phyloP scores from a whole-genome alignment of 1,284 basidiomycete genomes.

The Puccinia novopanici region DNA sequence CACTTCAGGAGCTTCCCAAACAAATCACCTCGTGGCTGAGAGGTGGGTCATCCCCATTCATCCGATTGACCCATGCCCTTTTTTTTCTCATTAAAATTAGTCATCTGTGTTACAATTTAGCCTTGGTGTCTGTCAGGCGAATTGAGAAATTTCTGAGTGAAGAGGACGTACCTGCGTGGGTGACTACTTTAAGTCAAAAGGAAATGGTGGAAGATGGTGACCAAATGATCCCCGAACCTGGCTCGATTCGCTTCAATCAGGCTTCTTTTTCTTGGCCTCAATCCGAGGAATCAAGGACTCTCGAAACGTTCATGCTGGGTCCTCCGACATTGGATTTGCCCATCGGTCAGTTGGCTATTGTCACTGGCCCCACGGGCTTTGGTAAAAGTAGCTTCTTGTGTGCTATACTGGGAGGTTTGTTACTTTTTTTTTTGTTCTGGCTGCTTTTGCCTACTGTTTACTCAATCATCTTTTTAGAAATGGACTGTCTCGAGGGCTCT shows the following conservation, averaged over 20 bases:
- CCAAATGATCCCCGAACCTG: slow-evolving; percentile 23
- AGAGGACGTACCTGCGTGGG: slow-evolving; percentile 50
- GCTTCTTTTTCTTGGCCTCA: slow-evolving; percentile 65
- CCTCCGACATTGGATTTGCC: slow-evolving; percentile 34
- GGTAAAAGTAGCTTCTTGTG: slow-evolving; percentile 49
- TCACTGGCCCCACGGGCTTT: slow-evolving; percentile 49
- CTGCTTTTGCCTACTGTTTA: neutral
- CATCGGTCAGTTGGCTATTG: slow-evolving; percentile 34
- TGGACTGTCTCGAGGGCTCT: slow-evolving; percentile 42
- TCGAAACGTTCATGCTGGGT: slow-evolving; percentile 26
- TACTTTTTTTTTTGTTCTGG: neutral
- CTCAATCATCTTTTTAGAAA: slow-evolving; percentile 25
- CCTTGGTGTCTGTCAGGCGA: slow-evolving; percentile 58
- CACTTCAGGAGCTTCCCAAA: slow-evolving; percentile 38
- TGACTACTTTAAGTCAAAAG: slow-evolving; percentile 23
- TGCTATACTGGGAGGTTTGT: slow-evolving; percentile 47
- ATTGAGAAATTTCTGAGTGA: slow-evolving; percentile 48
- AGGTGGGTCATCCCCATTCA: slow-evolving; percentile 18
- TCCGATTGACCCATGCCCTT: neutral
- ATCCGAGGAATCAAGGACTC: slow-evolving; percentile 24
- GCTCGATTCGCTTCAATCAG: slow-evolving; percentile 11
- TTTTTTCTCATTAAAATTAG: neutral
- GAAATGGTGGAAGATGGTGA: slow-evolving; percentile 4
- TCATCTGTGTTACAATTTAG: neutral
- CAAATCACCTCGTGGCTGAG: slow-evolving; percentile 49